These are phyloP conservation scores for Penicillium alfredii DNA, from an alignment of 495 filamentous ascomycete species.

Conservation along the genomic window DNA sequence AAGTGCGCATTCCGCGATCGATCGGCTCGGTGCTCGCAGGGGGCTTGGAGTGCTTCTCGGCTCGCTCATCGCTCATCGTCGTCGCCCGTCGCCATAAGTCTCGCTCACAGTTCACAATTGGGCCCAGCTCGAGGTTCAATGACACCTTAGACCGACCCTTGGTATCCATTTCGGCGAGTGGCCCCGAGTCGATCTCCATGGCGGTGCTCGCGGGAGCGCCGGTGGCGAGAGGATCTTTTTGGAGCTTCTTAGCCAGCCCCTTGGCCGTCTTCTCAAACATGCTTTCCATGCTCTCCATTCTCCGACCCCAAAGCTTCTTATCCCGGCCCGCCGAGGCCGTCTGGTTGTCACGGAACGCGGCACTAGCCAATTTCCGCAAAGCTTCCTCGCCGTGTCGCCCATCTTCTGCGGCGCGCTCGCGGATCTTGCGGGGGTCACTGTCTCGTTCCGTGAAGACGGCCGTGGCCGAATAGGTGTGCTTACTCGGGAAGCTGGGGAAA, in stretches of 20 bases:
- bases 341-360: constrained; percentile 42
- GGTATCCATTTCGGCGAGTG: constrained; percentile 17
- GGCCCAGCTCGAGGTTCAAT: constrained; percentile 37
- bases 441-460: constrained; percentile 60
- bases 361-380: constrained; percentile 57
- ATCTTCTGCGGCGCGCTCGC: constrained; percentile 67
- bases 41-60: constrained; percentile 27
- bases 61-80: constrained; percentile 17
- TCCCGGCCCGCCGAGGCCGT: constrained; percentile 30
- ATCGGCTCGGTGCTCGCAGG: constrained; percentile 20
- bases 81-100: constrained; percentile 36
- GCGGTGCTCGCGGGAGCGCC: constrained; percentile 9
- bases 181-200: constrained; percentile 34
- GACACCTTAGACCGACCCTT: constrained; percentile 26
- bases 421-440: constrained; percentile 62
- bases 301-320: constrained; percentile 41
- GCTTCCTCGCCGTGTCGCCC: constrained; percentile 70
- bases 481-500: constrained; percentile 65
- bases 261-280: constrained; percentile 48
- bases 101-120: constrained; percentile 45
- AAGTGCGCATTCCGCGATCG: constrained; percentile 27
- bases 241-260: constrained; percentile 30
- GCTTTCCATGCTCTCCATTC: constrained; percentile 39
- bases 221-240: constrained; percentile 15
- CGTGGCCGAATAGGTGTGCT: constrained; percentile 67